Evolutionary conservation across 495 filamentous ascomycete species (phyloP), one percentile per base, ranked within the genome.

Genomic region (Stereocaulon alpinum): DNA sequence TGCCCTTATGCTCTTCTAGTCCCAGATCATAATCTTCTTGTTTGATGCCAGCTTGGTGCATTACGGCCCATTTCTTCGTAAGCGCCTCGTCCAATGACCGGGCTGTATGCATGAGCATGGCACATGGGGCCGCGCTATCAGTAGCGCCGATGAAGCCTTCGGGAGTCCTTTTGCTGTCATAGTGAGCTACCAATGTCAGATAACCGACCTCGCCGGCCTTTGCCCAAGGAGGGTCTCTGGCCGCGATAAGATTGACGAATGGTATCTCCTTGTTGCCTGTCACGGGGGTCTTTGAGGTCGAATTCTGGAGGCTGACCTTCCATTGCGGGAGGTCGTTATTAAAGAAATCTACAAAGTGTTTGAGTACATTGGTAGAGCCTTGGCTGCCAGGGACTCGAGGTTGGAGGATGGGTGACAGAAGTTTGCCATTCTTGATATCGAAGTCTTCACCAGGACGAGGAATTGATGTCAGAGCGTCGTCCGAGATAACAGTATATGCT

Each of bases 121-220:
- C 94, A 70, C 91, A 96, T 34, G 94, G 91, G 37, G 83, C 93
- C 0, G 93, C 93, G 63, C 89, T 95, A 65, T 98, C 93, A 27
- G 85, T 91, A 0, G 91, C 93, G 6, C 93, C 93, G 54, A 98
- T 89, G 70, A 98, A 98, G 0, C 90, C 93, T 60, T 85, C 71
- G 0, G 94, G 94, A 11, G 76, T 74, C 30, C 88, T 76, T 72
- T 93, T 86, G 69, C 82, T 88, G 65, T 98, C 93, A 73, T 95
- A 98, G 74, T 98, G 93, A 47, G 93, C 93, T 24, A 91, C 94
- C 34, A 97, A 77, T 12, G 89, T 91, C 66, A 97, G 70, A 27
- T 90, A 72, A 22, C 85, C 86, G 15, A 91, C 82, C 57, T 96
- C 86, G 1, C 89, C 92, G 2, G 73, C 68, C 4, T 72, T 64